These are phyloP conservation scores for Ganoderma sinense DNA, from an alignment of 1,284 basidiomycete species.

Conservation along the genomic window DNA sequence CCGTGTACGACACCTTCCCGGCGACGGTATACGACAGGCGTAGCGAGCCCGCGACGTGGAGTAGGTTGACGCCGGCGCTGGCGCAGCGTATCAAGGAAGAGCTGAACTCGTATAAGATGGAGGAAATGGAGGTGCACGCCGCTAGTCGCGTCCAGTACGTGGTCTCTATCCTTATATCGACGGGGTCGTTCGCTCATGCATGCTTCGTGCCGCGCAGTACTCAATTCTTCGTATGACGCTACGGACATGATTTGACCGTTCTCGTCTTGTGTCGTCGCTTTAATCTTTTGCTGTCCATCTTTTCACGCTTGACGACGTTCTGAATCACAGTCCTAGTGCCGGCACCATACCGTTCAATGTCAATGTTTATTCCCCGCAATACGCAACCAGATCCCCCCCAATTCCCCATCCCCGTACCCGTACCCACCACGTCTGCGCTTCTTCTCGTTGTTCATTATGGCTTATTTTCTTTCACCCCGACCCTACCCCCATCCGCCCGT, in stretches of 20 bases:
- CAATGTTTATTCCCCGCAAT: constrained; percentile 27
- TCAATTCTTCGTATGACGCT: constrained; percentile 62
- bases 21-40: constrained; percentile 91
- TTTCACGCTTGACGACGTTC: constrained; percentile 32
- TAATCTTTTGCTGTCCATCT: constrained; percentile 32
- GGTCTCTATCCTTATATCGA: constrained; percentile 21
- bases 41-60: constrained; percentile 97
- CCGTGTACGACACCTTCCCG: constrained; percentile 96
- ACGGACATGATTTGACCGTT: constrained; percentile 26
- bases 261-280: constrained; percentile 28
- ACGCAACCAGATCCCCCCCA: neutral
- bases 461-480: constrained; percentile 16
- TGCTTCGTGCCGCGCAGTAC: constrained; percentile 45
- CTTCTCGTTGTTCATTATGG: constrained; percentile 22
- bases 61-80: constrained; percentile 91
- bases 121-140: constrained; percentile 97
- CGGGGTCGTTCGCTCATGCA: neutral
- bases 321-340: constrained; percentile 32
- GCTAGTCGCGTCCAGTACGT: constrained; percentile 85
- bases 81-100: constrained; percentile 98
- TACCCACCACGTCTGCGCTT: constrained; percentile 7
- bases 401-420: neutral
- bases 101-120: constrained; percentile 97
- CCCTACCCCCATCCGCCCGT: constrained; percentile 18
- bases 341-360: constrained; percentile 23